phyloP scores from a whole-genome alignment of 2,329 filamentous ascomycete species.

The Hypomyces rosellus region DNA sequence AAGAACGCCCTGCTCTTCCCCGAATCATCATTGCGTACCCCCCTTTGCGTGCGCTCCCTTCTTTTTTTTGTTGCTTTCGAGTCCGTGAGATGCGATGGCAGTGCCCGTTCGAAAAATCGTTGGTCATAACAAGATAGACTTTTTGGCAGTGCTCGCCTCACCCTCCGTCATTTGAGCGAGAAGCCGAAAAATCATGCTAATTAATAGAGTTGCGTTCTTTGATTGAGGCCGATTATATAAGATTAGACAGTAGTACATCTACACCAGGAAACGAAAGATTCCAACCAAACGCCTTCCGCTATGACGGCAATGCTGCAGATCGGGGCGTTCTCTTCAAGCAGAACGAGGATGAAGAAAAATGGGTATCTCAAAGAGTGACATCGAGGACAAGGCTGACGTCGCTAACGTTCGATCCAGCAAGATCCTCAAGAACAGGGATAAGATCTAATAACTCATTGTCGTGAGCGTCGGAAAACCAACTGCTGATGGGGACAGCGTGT shows the following conservation, averaged over 20 bases:
- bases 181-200: neutral
- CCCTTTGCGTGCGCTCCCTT: constrained; percentile 13
- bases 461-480: constrained; percentile 99
- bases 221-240: constrained; percentile 35
- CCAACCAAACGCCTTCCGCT: constrained; percentile 51
- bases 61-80: constrained; percentile 24
- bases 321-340: constrained; percentile 27
- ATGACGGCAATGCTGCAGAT: constrained; percentile 39
- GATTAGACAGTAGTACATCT: constrained; percentile 48
- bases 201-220: constrained; percentile 8
- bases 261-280: constrained; percentile 42
- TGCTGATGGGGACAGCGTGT: constrained; percentile 97
- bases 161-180: constrained; percentile 6
- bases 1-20: constrained; percentile 19
- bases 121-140: constrained; percentile 7
- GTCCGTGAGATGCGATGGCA: constrained; percentile 26
- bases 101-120: constrained; percentile 21
- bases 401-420: constrained; percentile 79
- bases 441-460: constrained; percentile 97
- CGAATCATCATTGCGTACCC: constrained; percentile 1
- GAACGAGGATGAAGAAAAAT: constrained; percentile 24
- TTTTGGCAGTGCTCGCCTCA: constrained; percentile 8
- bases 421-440: constrained; percentile 95
- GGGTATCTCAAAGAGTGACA: constrained; percentile 60
- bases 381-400: constrained; percentile 98